Percentiles rank a stretch among this genome's conserved stretches.
phyloP scores from a whole-genome alignment of 139 green algal species.

The Haematococcus sp. region DNA sequence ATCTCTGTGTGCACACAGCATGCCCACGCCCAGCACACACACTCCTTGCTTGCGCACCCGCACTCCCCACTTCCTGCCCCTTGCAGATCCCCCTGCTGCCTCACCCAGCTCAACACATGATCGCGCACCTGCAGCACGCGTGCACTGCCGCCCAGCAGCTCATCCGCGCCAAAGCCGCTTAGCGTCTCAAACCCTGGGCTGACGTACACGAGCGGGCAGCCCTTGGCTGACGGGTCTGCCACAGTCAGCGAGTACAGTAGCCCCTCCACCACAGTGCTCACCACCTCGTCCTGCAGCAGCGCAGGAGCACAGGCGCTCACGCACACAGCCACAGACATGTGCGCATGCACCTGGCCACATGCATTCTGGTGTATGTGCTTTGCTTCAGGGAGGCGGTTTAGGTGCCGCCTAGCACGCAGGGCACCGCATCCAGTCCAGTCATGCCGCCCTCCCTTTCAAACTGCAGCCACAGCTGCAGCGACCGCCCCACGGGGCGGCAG shows the following conservation, averaged over 20 bases:
- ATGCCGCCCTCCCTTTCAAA: no score
- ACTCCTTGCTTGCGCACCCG: no score
- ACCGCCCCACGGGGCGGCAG: no score
- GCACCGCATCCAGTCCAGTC: no score
- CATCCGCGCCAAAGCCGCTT: constrained; percentile 27
- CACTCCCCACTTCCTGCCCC: no score
- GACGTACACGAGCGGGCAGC: constrained; percentile 36
- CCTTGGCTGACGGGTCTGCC: constrained; percentile 17
- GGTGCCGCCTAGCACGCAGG: no score
- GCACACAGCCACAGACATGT: no score
- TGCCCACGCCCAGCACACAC: no score
- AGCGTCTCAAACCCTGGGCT: constrained; percentile 36
- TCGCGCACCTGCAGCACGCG: constrained; percentile 24
- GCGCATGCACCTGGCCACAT: background rate
- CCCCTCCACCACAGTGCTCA: background rate
- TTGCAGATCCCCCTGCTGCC: background rate
- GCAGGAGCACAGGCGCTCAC: background rate
- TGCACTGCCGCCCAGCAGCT: constrained; percentile 36
- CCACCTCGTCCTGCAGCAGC: constrained; percentile 16
- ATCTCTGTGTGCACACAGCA: no score
- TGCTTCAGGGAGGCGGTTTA: no score
- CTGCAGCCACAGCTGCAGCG: no score
- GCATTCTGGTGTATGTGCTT: background rate
- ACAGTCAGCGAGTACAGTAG: constrained; percentile 22
- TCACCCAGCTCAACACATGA: background rate